Evolutionary conservation across 257 asterid species (phyloP).

Genomic region (Prunella vulgaris): DNA sequence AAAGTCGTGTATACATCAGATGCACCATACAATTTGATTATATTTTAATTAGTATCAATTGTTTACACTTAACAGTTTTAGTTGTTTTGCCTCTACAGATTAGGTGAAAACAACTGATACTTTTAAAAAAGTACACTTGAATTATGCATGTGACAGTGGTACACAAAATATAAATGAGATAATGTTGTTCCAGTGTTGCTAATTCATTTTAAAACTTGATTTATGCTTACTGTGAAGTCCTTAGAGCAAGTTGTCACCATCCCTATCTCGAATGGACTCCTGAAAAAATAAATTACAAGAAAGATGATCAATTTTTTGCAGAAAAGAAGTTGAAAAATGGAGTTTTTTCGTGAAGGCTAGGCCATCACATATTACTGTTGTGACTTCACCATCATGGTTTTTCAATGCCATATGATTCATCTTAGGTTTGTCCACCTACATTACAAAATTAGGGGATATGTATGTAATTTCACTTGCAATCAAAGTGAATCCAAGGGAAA

Average conservation of each 20-base stretch:
- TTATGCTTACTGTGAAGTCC: conserved; percentile 81
- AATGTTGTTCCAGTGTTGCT: too few species aligned
- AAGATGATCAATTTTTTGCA: conserved; percentile 9
- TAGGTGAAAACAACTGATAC: too few species aligned
- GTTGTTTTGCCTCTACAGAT: too few species aligned
- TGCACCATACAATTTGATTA: too few species aligned
- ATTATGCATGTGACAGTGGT: too few species aligned
- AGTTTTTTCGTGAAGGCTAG: neutral
- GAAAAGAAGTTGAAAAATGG: neutral
- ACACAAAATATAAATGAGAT: too few species aligned
- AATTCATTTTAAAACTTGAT: too few species aligned
- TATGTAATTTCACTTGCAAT: neutral
- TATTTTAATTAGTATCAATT: too few species aligned
- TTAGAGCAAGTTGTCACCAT: conserved; percentile 88
- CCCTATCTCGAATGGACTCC: conserved; percentile 86
- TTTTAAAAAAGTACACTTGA: too few species aligned
- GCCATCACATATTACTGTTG: conserved; percentile 82
- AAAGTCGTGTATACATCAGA: too few species aligned
- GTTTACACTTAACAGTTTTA: too few species aligned
- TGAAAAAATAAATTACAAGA: conserved; percentile 26
- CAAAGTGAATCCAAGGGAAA: neutral
- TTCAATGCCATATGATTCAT: conserved; percentile 54
- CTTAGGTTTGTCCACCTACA: conserved; percentile 72
- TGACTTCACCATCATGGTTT: conserved; percentile 91
- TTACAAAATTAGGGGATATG: conserved; percentile 4